Conservation (phyloP, 352 stramenopile genomes). For the Globisporangium polare region DNA sequence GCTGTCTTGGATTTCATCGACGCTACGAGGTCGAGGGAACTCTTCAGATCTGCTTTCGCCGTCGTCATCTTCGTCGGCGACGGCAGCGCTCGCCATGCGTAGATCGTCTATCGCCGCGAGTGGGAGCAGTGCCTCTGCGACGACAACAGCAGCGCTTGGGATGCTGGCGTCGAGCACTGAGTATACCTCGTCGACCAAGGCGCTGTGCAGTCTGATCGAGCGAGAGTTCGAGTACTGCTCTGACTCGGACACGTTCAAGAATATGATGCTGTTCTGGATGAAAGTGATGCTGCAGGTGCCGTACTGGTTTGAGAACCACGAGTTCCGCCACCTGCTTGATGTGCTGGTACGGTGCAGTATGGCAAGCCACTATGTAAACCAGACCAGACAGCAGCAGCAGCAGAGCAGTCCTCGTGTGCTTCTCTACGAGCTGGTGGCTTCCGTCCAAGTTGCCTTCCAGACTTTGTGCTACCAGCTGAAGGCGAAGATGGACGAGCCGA, state of each 20-base stretch:
- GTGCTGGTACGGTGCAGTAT: slow-evolving; percentile 67
- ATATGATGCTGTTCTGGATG: slow-evolving; percentile 57
- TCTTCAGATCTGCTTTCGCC: slow-evolving; percentile 30
- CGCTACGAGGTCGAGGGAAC: slow-evolving; percentile 32
- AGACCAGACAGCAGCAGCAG: neutral
- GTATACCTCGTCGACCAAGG: slow-evolving; percentile 48
- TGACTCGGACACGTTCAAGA: slow-evolving; percentile 26
- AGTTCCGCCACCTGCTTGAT: slow-evolving; percentile 62
- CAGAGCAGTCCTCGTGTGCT: slow-evolving; percentile 11
- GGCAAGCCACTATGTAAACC: slow-evolving; percentile 14
- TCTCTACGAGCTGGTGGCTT: slow-evolving; percentile 33
- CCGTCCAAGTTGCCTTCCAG: slow-evolving; percentile 35
- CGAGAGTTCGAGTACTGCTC: slow-evolving; percentile 60
- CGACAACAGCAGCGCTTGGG: slow-evolving; percentile 38
- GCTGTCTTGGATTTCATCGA: slow-evolving; percentile 59
- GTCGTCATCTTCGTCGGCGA: slow-evolving; percentile 24
- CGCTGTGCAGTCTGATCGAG: slow-evolving; percentile 50
- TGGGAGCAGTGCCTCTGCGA: slow-evolving; percentile 15
- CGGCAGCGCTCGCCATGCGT: slow-evolving; percentile 38
- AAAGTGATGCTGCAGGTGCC: slow-evolving; percentile 63
- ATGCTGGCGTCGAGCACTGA: slow-evolving; percentile 41
- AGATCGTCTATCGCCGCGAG: slow-evolving; percentile 45
- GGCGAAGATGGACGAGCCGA: slow-evolving; percentile 23
- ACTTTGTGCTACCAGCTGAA: slow-evolving; percentile 34
- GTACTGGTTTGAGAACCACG: slow-evolving; percentile 76